These are phyloP conservation scores for Solanum okadae DNA, from an alignment of 257 asterid genomes.

Conservation along the genomic window DNA sequence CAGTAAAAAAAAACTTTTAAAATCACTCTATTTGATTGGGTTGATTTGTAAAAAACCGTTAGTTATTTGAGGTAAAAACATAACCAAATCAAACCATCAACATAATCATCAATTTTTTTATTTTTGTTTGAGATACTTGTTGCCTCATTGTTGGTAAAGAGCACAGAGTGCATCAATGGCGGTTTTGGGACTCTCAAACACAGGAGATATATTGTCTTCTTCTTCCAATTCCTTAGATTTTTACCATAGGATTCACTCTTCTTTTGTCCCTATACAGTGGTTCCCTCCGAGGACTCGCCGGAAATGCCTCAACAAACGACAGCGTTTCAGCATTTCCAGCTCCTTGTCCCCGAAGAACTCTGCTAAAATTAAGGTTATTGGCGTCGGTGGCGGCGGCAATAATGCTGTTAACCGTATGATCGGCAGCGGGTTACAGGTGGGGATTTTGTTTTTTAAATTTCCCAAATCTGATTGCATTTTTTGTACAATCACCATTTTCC, in stretches of 20 bases:
- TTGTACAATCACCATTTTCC: neutral
- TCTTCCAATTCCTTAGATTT: slow-evolving; percentile 32
- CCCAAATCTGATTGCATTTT: neutral
- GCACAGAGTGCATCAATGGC: slow-evolving; percentile 20
- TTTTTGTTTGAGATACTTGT: neutral
- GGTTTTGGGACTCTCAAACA: slow-evolving; percentile 36
- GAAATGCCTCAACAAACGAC: slow-evolving; percentile 28
- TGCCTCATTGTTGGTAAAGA: neutral
- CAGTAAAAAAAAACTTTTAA: neutral
- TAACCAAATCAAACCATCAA: neutral
- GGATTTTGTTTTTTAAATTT: neutral
- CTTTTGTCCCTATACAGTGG: slow-evolving; percentile 27
- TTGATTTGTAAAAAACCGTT: neutral
- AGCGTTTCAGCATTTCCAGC: slow-evolving; percentile 33
- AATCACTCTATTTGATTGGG: neutral
- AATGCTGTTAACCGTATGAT: slow-evolving; percentile 98
- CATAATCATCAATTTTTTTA: neutral
- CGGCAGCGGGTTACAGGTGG: slow-evolving; percentile 73
- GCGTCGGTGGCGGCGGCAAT: slow-evolving; percentile 97
- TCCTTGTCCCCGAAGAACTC: slow-evolving; percentile 52
- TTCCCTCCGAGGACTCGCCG: slow-evolving; percentile 27
- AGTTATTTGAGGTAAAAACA: neutral
- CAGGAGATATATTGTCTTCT: slow-evolving; percentile 18
- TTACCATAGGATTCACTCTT: slow-evolving; percentile 6
- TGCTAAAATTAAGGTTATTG: slow-evolving; percentile 91